Base-by-base conservation (phyloP, 306 rosid species). In the Elaeagnus macrophylla region DNA sequence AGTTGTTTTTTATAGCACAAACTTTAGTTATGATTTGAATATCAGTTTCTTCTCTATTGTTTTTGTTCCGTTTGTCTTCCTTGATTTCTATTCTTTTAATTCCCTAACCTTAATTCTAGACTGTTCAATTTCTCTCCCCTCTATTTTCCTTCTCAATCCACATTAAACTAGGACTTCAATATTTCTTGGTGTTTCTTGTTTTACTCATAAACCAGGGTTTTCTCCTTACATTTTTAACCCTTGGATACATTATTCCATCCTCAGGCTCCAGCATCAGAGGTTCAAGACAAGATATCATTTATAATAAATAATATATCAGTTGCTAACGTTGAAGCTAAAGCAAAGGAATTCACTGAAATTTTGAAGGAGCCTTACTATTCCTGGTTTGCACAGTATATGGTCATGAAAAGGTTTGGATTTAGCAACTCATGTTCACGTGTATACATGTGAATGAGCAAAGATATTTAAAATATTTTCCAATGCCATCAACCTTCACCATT, bases 301-400 rank as follows among this genome's bases (percentile, higher is more conserved):
- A 83, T 93, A 51, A 85, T 88, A 55, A 93, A 93, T 62, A 93
- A 93, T 70, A 74, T 93, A 57, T 79, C 99, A 39, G 69, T 48
- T 67, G 54, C 86, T 57, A 93, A 93, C 70, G 20, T 77, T 57
- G 99, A 93, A 61, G 74, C 76, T 40, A 93, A 88, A 74, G 78
- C 88, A 53, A 93, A 81, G 69, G 95, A 88, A 46, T 67, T 88
- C 39, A 59, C 71, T 36, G 96, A 93, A 57, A 70, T 83, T 71
- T 65, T 88, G 62, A 85, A 88, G 70, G 96, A 83, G 77, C 94
- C 79, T 65, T 81, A 80, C 71, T 70, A 81, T 81, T 86, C 96
- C 16, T 93, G 99, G 99, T 93, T 93, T 83, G 96, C 99, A 0
- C 86, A 93, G 70, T 93, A 93, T 72, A 88, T 93, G 95, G 99